These are phyloP conservation scores for Chlorella sorokiniana DNA, from an alignment of 139 green algal genomes.

Conservation along the genomic window DNA sequence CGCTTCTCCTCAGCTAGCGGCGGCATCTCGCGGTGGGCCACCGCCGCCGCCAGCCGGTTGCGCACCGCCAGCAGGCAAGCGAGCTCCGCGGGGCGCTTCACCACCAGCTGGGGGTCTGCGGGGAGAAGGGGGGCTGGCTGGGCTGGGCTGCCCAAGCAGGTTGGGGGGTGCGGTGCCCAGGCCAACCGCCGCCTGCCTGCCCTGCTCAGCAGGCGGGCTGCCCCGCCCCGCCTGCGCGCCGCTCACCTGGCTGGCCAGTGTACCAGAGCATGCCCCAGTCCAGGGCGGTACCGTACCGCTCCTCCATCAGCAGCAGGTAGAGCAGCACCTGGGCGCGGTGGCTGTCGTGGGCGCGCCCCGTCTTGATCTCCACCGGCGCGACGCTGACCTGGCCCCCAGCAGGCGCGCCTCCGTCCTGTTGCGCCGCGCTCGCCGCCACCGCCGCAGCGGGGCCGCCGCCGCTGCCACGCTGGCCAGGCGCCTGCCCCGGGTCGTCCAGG, in stretches of 20 bases:
- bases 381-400: slow-evolving; percentile 37
- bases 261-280: slow-evolving; percentile 79
- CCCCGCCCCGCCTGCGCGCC: neutral
- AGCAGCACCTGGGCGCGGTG: slow-evolving; percentile 84
- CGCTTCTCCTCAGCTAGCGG: slow-evolving; percentile 48
- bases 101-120: slow-evolving; percentile 31
- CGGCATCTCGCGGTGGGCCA: slow-evolving; percentile 49
- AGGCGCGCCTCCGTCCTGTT: neutral
- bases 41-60: slow-evolving; percentile 66
- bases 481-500: neutral
- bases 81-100: slow-evolving; percentile 52
- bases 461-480: no score
- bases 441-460: neutral
- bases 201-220: neutral
- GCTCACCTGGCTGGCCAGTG: slow-evolving; percentile 31
- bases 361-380: slow-evolving; percentile 96
- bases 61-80: slow-evolving; percentile 60
- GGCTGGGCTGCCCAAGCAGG: neutral
- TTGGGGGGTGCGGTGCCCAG: neutral
- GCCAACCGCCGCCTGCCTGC: neutral
- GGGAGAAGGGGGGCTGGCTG: neutral
- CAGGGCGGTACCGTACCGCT: slow-evolving; percentile 65
- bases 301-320: slow-evolving; percentile 86
- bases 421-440: neutral
- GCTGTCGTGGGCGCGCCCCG: slow-evolving; percentile 67